A percentile compares a stretch with the other conserved stretches of the same genome.
Conservation (phyloP, 257 asterid species). For the Scutellaria galericulata region DNA sequence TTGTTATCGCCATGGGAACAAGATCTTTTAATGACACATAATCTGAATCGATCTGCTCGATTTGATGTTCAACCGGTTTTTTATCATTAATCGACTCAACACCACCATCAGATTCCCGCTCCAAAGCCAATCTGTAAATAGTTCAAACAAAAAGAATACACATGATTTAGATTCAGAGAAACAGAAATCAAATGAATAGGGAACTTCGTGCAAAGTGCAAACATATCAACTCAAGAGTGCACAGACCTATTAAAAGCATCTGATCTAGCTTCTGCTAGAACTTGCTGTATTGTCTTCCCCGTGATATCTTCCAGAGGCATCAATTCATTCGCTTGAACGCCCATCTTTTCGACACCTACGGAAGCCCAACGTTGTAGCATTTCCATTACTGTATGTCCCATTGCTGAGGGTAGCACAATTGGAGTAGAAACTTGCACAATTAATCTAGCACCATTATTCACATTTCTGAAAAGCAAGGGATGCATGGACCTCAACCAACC, state of each 20-base stretch:
- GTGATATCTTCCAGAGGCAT: constrained; percentile 83
- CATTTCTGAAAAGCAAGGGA: constrained; percentile 68
- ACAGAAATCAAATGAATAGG: constrained; percentile 13
- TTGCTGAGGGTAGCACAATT: constrained; percentile 61
- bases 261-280: constrained; percentile 47
- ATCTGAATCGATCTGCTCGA: constrained; percentile 46
- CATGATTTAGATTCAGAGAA: constrained; percentile 28
- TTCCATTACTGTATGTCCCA: constrained; percentile 68
- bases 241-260: constrained; percentile 56
- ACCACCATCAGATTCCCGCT: constrained; percentile 23
- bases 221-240: constrained; percentile 28
- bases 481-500: constrained; percentile 73
- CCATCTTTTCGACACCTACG: constrained; percentile 69
- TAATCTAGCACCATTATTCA: constrained; percentile 72
- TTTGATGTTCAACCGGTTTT: not conserved
- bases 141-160: constrained; percentile 16
- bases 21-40: constrained; percentile 59
- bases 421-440: constrained; percentile 76
- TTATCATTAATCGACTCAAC: constrained; percentile 28
- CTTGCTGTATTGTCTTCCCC: constrained; percentile 69
- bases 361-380: constrained; percentile 69
- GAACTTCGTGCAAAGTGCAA: not conserved
- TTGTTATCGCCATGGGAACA: constrained; percentile 57
- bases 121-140: constrained; percentile 41
- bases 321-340: constrained; percentile 53